Evolutionary conservation across 495 filamentous ascomycete species (phyloP).

Genomic region (Daldinia decipiens): DNA sequence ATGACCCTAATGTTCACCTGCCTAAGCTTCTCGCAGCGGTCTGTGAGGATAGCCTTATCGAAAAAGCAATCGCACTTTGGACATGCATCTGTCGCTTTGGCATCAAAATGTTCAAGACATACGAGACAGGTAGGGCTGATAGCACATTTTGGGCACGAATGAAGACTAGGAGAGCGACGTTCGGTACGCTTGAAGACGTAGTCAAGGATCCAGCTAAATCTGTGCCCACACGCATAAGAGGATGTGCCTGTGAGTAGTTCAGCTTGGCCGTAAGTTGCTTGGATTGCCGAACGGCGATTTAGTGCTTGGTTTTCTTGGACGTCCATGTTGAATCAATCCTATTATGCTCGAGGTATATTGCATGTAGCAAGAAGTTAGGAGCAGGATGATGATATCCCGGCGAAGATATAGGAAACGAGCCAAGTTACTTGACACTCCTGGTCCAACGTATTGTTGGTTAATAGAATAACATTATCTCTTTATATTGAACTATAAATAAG

Average conservation of each 20-base stretch:
- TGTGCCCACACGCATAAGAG: slow-evolving; percentile 20
- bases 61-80: slow-evolving; percentile 19
- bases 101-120: slow-evolving; percentile 13
- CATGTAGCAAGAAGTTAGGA: background rate
- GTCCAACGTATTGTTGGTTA: background rate
- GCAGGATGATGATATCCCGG: background rate
- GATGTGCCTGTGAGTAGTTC: slow-evolving; percentile 18
- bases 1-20: slow-evolving; percentile 2
- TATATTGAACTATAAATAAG: background rate
- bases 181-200: slow-evolving; percentile 10
- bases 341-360: background rate
- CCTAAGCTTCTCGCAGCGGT: slow-evolving; percentile 10
- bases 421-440: background rate
- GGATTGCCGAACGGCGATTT: slow-evolving; percentile 3
- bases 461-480: background rate
- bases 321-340: slow-evolving; percentile 3
- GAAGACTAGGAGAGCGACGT: slow-evolving; percentile 2
- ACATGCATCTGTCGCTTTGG: background rate
- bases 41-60: slow-evolving; percentile 4
- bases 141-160: slow-evolving; percentile 14
- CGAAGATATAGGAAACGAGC: background rate
- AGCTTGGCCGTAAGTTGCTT: slow-evolving; percentile 16
- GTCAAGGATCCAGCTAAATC: slow-evolving; percentile 22
- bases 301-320: background rate
- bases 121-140: slow-evolving; percentile 7